Evolutionary conservation across 148 eudicot genomes (phyloP).

Genomic region (Chenopodium berlandieri): DNA sequence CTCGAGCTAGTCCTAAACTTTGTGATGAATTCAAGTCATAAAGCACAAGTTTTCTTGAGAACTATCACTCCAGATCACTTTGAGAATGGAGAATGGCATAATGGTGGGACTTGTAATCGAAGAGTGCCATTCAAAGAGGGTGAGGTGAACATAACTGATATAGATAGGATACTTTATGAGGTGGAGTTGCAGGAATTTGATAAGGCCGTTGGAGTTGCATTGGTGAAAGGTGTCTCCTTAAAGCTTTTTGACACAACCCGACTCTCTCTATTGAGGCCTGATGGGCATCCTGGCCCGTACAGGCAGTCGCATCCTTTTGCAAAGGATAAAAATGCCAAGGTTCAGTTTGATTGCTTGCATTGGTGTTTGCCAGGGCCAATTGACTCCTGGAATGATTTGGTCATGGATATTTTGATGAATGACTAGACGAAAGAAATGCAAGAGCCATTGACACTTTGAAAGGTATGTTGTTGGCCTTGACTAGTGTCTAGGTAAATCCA

Average conservation of each 20-base stretch:
- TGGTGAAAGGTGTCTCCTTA: slow-evolving; percentile 32
- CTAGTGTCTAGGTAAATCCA: background rate
- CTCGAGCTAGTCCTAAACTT: slow-evolving; percentile 35
- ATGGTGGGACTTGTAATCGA: slow-evolving; percentile 67
- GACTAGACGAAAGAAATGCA: background rate
- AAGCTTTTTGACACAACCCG: slow-evolving; percentile 53
- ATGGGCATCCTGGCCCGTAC: slow-evolving; percentile 83
- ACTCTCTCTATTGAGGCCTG: slow-evolving; percentile 72
- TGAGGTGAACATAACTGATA: slow-evolving; percentile 28
- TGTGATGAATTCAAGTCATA: slow-evolving; percentile 41
- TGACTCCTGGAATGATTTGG: slow-evolving; percentile 76
- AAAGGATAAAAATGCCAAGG: slow-evolving; percentile 47
- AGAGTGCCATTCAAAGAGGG: slow-evolving; percentile 50
- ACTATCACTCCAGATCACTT: slow-evolving; percentile 79
- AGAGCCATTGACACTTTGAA: background rate
- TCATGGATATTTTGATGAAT: slow-evolving; percentile 52
- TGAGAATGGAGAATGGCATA: slow-evolving; percentile 76
- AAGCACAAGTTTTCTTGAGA: slow-evolving; percentile 42
- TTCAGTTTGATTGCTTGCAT: slow-evolving; percentile 85
- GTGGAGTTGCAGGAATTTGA: slow-evolving; percentile 65
- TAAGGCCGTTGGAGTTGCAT: slow-evolving; percentile 30
- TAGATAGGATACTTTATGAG: slow-evolving; percentile 42
- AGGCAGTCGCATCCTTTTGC: slow-evolving; percentile 58
- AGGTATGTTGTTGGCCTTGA: background rate
- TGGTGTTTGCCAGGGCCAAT: slow-evolving; percentile 98